Evolutionary conservation across 1,284 basidiomycete genomes (phyloP).

Genomic region (Moesziomyces aphidis): DNA sequence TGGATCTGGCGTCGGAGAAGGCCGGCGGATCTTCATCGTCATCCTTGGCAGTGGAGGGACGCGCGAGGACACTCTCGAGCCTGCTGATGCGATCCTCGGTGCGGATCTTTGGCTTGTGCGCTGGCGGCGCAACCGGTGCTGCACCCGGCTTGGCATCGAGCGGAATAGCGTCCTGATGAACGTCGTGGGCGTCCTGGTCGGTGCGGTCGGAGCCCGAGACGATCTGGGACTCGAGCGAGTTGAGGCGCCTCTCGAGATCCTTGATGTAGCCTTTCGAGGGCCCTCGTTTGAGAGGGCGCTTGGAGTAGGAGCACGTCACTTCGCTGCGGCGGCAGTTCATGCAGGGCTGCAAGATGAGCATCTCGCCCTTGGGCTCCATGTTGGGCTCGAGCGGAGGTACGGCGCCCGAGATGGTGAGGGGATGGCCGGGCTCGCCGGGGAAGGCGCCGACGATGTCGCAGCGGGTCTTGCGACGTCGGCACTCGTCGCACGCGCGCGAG

Average conservation of each 20-base stretch:
- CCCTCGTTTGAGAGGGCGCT: conserved; percentile 52
- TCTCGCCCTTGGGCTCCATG: conserved; percentile 43
- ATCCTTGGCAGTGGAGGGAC: conserved; percentile 13
- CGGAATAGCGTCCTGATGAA: not conserved
- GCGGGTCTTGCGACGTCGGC: conserved; percentile 49
- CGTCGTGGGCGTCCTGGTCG: conserved; percentile 5
- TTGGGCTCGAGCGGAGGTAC: conserved; percentile 36
- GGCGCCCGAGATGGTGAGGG: conserved; percentile 39
- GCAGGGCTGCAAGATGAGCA: conserved; percentile 57
- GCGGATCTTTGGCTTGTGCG: conserved; percentile 32
- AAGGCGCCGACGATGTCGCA: conserved; percentile 54
- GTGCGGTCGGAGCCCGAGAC: conserved; percentile 7
- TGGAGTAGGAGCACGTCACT: conserved; percentile 49
- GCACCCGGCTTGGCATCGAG: not conserved
- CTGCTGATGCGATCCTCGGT: conserved; percentile 46
- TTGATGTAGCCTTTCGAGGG: conserved; percentile 59
- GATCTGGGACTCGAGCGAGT: conserved; percentile 51
- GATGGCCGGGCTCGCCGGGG: conserved; percentile 44
- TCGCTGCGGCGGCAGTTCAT: conserved; percentile 50
- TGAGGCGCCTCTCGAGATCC: conserved; percentile 55
- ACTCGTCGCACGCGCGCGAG: conserved; percentile 50
- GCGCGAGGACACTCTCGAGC: conserved; percentile 32
- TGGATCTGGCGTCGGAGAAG: conserved; percentile 5
- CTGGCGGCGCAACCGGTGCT: not conserved
- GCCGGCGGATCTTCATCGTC: not conserved